Conservation (phyloP, 2,329 filamentous ascomycete genomes). For the Periglandula ipomoeae region DNA sequence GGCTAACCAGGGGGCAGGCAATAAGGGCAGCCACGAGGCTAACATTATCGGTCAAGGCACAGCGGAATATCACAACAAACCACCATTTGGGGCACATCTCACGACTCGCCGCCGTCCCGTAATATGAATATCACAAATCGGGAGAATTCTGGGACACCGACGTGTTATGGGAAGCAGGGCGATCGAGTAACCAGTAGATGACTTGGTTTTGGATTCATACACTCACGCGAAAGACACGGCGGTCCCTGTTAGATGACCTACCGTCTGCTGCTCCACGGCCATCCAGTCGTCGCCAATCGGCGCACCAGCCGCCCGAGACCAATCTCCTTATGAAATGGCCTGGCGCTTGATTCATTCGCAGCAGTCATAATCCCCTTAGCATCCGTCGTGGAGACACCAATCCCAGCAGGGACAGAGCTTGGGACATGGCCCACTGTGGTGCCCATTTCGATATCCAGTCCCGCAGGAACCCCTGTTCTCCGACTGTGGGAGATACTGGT, state of each 20-base stretch:
- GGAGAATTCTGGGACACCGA: too few relatives aligned
- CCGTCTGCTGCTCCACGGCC: background rate
- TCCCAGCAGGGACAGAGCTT: slow-evolving; percentile 2
- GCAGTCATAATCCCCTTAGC: background rate
- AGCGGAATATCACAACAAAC: background rate
- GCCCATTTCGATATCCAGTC: slow-evolving; percentile 1
- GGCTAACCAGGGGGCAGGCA: background rate
- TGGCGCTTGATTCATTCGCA: background rate
- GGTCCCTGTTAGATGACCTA: background rate
- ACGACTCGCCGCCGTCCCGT: background rate
- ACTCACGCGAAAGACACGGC: background rate
- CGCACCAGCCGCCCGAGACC: background rate
- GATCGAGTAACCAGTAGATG: background rate
- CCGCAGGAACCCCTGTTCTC: slow-evolving; percentile 5
- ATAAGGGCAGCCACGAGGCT: too few relatives aligned
- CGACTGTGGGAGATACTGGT: background rate
- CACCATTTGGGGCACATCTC: background rate
- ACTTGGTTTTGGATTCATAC: background rate
- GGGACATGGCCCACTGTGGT: slow-evolving; percentile 1
- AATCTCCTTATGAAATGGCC: slow-evolving; percentile 1
- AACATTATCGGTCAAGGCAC: background rate
- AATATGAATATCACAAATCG: too few relatives aligned
- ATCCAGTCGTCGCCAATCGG: slow-evolving; percentile 4
- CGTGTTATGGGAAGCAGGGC: too few relatives aligned
- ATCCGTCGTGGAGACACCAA: background rate